phyloP scores from a whole-genome alignment of 257 asterid species.

The Forsythia viridissima region DNA sequence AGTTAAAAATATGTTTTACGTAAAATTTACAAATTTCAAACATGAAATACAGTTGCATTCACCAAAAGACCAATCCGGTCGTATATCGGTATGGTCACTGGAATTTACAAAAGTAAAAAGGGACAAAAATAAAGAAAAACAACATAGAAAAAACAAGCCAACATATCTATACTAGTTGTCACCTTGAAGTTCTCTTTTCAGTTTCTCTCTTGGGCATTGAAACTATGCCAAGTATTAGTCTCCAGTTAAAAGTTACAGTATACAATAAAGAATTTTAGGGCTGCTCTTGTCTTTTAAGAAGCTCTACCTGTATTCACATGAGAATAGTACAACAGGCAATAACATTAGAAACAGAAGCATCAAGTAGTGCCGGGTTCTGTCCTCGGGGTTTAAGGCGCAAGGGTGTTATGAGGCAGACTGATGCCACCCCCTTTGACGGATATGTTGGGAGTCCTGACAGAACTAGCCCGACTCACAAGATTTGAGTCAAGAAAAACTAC shows the following conservation, averaged over 20 bases:
- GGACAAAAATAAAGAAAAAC: constrained; percentile 18
- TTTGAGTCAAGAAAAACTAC: constrained; percentile 74
- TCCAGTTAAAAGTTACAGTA: constrained; percentile 51
- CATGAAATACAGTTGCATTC: too few species aligned
- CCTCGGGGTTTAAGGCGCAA: constrained; percentile 48
- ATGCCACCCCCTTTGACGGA: constrained; percentile 76
- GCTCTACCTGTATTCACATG: constrained; percentile 46
- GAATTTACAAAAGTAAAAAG: constrained; percentile 22
- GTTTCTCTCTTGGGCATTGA: constrained; percentile 26
- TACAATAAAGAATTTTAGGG: constrained; percentile 48
- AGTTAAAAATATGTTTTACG: too few species aligned
- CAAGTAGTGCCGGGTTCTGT: constrained; percentile 32
- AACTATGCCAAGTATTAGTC: constrained; percentile 43
- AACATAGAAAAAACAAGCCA: constrained; percentile 16
- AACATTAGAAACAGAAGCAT: constrained; percentile 28
- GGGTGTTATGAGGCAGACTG: constrained; percentile 41
- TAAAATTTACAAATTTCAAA: too few species aligned
- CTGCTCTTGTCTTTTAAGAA: constrained; percentile 40
- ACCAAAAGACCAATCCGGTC: too few species aligned
- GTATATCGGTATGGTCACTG: background rate
- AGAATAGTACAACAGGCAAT: constrained; percentile 31
- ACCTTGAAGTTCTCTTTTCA: constrained; percentile 33
- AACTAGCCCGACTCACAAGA: constrained; percentile 72
- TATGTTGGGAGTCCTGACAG: constrained; percentile 44
- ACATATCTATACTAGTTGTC: constrained; percentile 27